Evolutionary conservation across 1,284 basidiomycete species (phyloP).

Genomic region (Apiotrichum siamense): DNA sequence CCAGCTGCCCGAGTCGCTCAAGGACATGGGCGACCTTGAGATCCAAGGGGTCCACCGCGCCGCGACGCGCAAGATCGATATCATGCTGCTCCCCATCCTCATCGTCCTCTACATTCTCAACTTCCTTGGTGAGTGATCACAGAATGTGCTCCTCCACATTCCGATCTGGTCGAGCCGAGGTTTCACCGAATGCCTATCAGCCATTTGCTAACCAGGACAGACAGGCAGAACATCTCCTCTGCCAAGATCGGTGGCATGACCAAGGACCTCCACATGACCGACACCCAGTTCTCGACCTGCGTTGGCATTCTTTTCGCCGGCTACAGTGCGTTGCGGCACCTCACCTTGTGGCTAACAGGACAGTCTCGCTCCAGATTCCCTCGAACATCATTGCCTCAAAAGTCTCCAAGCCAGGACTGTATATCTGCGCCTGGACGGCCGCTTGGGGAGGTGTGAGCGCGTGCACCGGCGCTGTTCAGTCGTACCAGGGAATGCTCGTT

Average conservation of each 20-base stretch:
- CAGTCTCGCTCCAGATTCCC: slow-evolving; percentile 39
- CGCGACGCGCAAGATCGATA: slow-evolving; percentile 15
- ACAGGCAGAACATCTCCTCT: slow-evolving; percentile 4
- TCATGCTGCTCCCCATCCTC: slow-evolving; percentile 13
- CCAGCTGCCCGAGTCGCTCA: slow-evolving; percentile 24
- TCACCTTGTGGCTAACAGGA: too few relatives aligned
- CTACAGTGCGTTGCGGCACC: slow-evolving; percentile 19
- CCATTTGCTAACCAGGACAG: background rate
- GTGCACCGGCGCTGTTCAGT: slow-evolving; percentile 28
- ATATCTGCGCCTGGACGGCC: slow-evolving; percentile 24
- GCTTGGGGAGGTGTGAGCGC: slow-evolving; percentile 39
- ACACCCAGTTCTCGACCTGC: slow-evolving; percentile 23
- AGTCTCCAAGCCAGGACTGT: slow-evolving; percentile 29
- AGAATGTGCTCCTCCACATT: too few relatives aligned
- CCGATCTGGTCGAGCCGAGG: too few relatives aligned
- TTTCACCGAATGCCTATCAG: too few relatives aligned
- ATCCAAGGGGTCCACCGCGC: slow-evolving; percentile 21
- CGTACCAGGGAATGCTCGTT: slow-evolving; percentile 21
- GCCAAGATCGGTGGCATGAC: slow-evolving; percentile 18
- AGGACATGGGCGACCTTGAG: slow-evolving; percentile 24
- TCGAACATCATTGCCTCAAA: slow-evolving; percentile 36
- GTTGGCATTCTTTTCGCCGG: slow-evolving; percentile 26
- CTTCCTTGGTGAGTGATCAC: background rate
- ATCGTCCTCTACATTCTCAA: slow-evolving; percentile 3
- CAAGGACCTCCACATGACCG: slow-evolving; percentile 13